Percentiles rank a stretch among this genome's conserved stretches.
Evolutionary conservation across 169 alveolate species (phyloP).

Genomic region (Plasmodium knowlesi): DNA sequence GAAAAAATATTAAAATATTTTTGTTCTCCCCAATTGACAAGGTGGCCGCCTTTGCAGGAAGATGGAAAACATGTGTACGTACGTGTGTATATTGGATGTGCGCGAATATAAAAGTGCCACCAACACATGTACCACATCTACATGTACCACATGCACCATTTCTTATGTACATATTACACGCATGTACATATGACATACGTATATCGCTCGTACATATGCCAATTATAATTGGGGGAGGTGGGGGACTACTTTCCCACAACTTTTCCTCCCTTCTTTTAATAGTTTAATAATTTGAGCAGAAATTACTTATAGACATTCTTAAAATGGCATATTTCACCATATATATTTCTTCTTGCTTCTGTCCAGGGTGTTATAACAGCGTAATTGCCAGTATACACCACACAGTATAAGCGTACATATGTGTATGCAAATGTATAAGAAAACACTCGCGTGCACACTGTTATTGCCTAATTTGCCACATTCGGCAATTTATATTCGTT

Average conservation of each 20-base stretch:
- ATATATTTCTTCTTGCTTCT: neutral
- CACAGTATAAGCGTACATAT: neutral
- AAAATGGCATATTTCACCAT: neutral
- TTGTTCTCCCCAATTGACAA: slow-evolving; percentile 4
- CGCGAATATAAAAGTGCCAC: neutral
- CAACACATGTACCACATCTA: neutral
- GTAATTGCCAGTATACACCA: neutral
- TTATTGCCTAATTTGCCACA: neutral
- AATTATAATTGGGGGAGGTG: neutral
- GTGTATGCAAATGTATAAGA: neutral
- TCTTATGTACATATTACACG: neutral
- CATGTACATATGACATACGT: neutral
- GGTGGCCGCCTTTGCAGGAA: neutral
- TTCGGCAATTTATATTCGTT: neutral
- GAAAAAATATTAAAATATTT: slow-evolving; percentile 26
- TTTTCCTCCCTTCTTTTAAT: neutral
- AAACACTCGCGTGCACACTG: neutral
- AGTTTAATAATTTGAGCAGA: slow-evolving; percentile 1
- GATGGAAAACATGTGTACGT: neutral
- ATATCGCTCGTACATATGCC: neutral
- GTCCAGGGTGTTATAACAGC: neutral
- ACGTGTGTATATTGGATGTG: neutral
- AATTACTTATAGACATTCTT: neutral
- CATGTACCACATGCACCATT: neutral
- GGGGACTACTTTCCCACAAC: neutral